These are phyloP conservation scores for Brassica juncea DNA, from an alignment of 345 rosid species.

Conservation along the genomic window DNA sequence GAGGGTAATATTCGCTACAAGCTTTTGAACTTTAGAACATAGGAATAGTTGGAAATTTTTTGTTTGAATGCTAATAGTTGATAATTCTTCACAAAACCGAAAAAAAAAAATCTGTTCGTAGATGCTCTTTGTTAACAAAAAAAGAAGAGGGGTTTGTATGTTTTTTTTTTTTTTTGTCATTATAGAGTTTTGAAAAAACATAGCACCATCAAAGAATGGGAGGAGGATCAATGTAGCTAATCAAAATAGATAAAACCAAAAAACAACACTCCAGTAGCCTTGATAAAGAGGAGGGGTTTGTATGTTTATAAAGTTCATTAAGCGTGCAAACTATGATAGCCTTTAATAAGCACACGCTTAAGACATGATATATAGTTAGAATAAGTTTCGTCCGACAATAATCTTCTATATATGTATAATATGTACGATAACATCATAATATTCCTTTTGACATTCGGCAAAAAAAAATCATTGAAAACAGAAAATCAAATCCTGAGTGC, in stretches of 20 bases:
- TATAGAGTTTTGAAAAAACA: too few relatives aligned
- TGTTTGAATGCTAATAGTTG: conserved; percentile 17
- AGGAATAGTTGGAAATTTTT: conserved; percentile 26
- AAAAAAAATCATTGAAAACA: background rate
- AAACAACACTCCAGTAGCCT: background rate
- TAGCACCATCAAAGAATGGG: too few relatives aligned
- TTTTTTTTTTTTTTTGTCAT: background rate
- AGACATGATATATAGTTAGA: conserved; percentile 33
- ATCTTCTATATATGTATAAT: conserved; percentile 17
- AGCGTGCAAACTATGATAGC: conserved; percentile 36
- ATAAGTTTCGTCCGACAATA: conserved; percentile 16
- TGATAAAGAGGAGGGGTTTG: background rate
- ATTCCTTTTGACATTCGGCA: conserved; percentile 29
- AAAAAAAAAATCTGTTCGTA: background rate
- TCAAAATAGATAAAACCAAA: too few relatives aligned
- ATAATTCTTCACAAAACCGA: conserved; percentile 15
- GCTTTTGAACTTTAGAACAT: conserved; percentile 34
- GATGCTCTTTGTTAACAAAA: background rate
- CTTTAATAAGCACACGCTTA: conserved; percentile 24
- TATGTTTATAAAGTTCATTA: conserved; percentile 10
- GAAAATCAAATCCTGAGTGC: background rate
- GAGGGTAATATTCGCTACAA: conserved; percentile 29
- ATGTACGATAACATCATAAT: conserved; percentile 15
- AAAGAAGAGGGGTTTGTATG: conserved; percentile 4
- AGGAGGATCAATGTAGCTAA: too few relatives aligned